Conservation (phyloP, 225 moss, liverwort and hornwort genomes). For the Neckera pumila region DNA sequence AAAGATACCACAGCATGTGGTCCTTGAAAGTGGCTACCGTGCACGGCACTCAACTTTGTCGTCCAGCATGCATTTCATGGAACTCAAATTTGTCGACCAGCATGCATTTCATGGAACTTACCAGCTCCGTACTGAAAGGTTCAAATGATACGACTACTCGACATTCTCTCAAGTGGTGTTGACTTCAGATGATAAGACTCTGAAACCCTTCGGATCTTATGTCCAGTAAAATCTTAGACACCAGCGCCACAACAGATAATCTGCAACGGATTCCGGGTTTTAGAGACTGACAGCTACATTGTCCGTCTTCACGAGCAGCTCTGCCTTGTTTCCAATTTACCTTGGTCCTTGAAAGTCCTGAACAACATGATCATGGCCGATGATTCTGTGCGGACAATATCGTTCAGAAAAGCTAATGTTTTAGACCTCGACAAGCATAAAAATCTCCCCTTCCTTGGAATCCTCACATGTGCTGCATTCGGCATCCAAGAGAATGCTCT, state of each 20-base stretch:
- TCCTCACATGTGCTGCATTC: not conserved
- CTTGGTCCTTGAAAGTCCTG: not conserved
- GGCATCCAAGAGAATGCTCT: not conserved
- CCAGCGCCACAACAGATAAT: not conserved
- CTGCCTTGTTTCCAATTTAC: not conserved
- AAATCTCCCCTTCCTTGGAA: not conserved
- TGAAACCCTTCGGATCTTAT: slow-evolving; percentile 1
- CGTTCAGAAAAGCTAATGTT: not conserved
- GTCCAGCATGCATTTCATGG: not conserved
- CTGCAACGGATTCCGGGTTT: not conserved
- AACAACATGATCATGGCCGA: not conserved
- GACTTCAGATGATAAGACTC: not conserved
- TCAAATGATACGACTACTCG: not conserved
- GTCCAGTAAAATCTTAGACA: not conserved
- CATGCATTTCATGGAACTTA: not conserved
- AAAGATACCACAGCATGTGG: not conserved
- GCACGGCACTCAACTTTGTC: not conserved
- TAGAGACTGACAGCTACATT: not conserved
- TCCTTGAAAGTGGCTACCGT: not conserved
- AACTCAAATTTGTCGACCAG: not conserved
- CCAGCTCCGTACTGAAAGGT: not conserved
- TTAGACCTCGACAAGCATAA: not conserved
- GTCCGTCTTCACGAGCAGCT: not conserved
- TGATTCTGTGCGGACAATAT: not conserved
- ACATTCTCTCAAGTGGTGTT: not conserved